phyloP scores from a whole-genome alignment of 1,139 yeast genomes.

The Suhomyces guaymorum region DNA sequence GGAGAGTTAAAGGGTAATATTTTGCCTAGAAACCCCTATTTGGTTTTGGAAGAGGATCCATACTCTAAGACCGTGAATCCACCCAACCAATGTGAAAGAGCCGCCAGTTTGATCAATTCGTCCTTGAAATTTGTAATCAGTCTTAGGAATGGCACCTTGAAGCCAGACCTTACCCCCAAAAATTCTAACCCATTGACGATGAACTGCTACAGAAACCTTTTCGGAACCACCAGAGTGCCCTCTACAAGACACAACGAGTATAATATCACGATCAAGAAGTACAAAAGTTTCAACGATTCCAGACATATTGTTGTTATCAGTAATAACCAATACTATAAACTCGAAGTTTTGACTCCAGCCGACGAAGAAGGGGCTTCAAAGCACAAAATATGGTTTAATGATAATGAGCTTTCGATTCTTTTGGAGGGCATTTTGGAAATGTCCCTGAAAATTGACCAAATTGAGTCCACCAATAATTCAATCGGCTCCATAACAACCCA shows the following conservation, averaged over 20 bases:
- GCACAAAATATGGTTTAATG: constrained; percentile 48
- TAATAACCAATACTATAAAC: constrained; percentile 60
- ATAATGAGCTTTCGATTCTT: constrained; percentile 54
- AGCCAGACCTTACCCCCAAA: constrained; percentile 58
- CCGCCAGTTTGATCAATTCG: constrained; percentile 65
- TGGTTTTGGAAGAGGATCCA: constrained; percentile 73
- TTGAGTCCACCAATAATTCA: constrained; percentile 53
- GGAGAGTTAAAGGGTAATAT: constrained; percentile 67
- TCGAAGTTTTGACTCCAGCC: constrained; percentile 54
- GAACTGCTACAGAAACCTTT: constrained; percentile 64
- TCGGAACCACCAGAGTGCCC: constrained; percentile 70
- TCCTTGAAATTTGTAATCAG: constrained; percentile 65
- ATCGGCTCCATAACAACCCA: constrained; percentile 74
- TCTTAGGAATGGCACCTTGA: constrained; percentile 52
- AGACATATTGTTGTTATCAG: constrained; percentile 59
- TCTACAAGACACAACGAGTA: constrained; percentile 20
- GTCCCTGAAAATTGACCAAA: constrained; percentile 37
- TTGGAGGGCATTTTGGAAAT: constrained; percentile 52
- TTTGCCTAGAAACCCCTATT: constrained; percentile 73
- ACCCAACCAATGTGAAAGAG: constrained; percentile 65
- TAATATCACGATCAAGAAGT: constrained; percentile 31
- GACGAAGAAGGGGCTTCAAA: constrained; percentile 31
- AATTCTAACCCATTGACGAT: constrained; percentile 58
- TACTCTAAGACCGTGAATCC: constrained; percentile 54
- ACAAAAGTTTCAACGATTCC: constrained; percentile 28